These are phyloP conservation scores for Xylariaceae sp. DNA, from an alignment of 2,329 filamentous ascomycete genomes.

Conservation along the genomic window DNA sequence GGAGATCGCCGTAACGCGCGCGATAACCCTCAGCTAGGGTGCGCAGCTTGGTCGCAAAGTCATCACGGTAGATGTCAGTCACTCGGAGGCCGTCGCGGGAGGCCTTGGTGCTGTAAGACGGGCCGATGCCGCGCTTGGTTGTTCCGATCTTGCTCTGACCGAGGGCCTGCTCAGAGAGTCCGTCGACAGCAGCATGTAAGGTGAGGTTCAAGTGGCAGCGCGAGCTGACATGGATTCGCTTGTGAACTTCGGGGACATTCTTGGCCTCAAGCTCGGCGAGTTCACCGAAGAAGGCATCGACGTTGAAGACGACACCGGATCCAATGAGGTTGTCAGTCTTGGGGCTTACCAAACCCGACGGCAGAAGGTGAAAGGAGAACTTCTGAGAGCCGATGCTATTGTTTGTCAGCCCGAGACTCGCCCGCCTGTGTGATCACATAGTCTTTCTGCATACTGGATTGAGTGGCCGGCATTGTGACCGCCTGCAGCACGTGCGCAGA, in stretches of 20 bases:
- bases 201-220: slow-evolving; percentile 59
- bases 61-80: slow-evolving; percentile 60
- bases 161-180: slow-evolving; percentile 55
- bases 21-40: slow-evolving; percentile 55
- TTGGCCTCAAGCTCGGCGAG: slow-evolving; percentile 55
- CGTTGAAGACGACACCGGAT: slow-evolving; percentile 48
- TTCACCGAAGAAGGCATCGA: slow-evolving; percentile 61
- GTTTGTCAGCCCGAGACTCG: slow-evolving; percentile 5
- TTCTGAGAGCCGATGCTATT: slow-evolving; percentile 7
- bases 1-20: slow-evolving; percentile 62
- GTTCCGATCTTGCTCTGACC: slow-evolving; percentile 27
- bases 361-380: slow-evolving; percentile 47
- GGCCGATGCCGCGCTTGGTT: slow-evolving; percentile 21
- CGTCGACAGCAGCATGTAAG: slow-evolving; percentile 60
- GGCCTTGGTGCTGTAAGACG: slow-evolving; percentile 49
- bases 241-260: slow-evolving; percentile 49
- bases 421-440: not conserved
- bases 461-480: slow-evolving; percentile 20
- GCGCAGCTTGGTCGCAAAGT: slow-evolving; percentile 62
- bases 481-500: slow-evolving; percentile 17
- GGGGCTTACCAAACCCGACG: slow-evolving; percentile 68
- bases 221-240: slow-evolving; percentile 58
- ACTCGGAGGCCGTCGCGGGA: slow-evolving; percentile 61
- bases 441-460: slow-evolving; percentile 12
- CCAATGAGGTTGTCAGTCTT: slow-evolving; percentile 69